phyloP scores from a whole-genome alignment of 192 early-diverging fungal species.

The Backusella morwellensis region DNA sequence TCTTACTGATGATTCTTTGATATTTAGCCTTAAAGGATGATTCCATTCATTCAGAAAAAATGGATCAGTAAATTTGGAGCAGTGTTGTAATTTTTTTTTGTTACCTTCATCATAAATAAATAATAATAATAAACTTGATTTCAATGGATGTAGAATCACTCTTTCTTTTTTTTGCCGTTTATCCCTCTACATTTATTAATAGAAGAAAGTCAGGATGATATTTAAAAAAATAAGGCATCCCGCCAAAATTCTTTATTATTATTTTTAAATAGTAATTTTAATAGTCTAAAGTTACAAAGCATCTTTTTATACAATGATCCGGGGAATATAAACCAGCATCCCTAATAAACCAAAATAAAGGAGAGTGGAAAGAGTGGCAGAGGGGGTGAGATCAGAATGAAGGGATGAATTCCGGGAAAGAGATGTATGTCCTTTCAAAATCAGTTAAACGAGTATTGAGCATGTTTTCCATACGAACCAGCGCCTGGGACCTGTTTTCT shows the following conservation, averaged over 20 bases:
- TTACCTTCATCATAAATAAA: neutral
- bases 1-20: neutral
- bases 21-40: neutral
- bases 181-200: neutral
- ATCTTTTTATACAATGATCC: neutral
- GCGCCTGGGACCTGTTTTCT: neutral
- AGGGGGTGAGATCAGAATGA: neutral
- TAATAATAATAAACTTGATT: neutral
- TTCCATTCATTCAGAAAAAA: neutral
- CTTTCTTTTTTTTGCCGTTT: neutral
- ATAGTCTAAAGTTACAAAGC: constrained; percentile 5
- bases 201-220: neutral
- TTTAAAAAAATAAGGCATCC: neutral
- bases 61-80: neutral
- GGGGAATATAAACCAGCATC: neutral
- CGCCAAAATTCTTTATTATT: neutral
- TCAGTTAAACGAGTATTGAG: neutral
- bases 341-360: neutral
- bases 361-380: neutral
- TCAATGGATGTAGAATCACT: neutral
- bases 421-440: constrained; percentile 8
- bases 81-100: neutral
- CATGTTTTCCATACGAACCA: neutral
- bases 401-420: constrained; percentile 5
- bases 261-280: neutral